Evolutionary conservation across 148 eudicot genomes (phyloP).

Genomic region (Hydrangea macrophylla): DNA sequence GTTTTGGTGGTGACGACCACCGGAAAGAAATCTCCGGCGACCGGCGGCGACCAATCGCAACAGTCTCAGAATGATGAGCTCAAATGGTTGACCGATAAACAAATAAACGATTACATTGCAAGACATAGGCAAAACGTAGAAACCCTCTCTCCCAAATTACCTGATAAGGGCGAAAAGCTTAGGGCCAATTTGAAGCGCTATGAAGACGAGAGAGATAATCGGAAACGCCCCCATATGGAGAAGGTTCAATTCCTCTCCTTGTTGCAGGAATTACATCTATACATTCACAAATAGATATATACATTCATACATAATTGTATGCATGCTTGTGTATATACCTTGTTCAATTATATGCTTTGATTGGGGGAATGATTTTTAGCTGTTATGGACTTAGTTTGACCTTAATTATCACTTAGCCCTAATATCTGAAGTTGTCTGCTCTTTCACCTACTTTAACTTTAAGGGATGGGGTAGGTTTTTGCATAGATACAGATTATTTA

Average conservation of each 20-base stretch:
- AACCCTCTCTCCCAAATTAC: not conserved
- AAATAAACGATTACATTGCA: slow-evolving; percentile 3
- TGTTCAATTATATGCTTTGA: not conserved
- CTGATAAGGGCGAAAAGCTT: slow-evolving; percentile 31
- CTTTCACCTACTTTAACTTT: not conserved
- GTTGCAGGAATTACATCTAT: too few relatives aligned
- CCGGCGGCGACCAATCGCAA: slow-evolving; percentile 4
- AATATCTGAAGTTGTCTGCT: not conserved
- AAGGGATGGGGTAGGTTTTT: not conserved
- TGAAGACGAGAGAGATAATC: slow-evolving; percentile 24
- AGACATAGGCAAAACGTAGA: not conserved
- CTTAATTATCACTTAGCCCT: not conserved
- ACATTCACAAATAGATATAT: not conserved
- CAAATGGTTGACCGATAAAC: not conserved
- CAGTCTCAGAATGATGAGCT: slow-evolving; percentile 11
- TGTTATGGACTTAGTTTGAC: not conserved
- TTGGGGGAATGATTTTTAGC: not conserved
- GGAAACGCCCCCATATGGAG: slow-evolving; percentile 12
- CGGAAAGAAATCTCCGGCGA: not conserved
- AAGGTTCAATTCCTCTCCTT: slow-evolving; percentile 6
- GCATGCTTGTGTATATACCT: not conserved
- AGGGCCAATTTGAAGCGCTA: slow-evolving; percentile 7
- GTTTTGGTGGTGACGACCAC: slow-evolving; percentile 22
- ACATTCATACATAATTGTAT: too few relatives aligned
- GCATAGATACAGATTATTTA: not conserved